These are phyloP conservation scores for Arthrinium phaeospermum DNA, from an alignment of 2,329 filamentous ascomycete species.

Conservation along the genomic window DNA sequence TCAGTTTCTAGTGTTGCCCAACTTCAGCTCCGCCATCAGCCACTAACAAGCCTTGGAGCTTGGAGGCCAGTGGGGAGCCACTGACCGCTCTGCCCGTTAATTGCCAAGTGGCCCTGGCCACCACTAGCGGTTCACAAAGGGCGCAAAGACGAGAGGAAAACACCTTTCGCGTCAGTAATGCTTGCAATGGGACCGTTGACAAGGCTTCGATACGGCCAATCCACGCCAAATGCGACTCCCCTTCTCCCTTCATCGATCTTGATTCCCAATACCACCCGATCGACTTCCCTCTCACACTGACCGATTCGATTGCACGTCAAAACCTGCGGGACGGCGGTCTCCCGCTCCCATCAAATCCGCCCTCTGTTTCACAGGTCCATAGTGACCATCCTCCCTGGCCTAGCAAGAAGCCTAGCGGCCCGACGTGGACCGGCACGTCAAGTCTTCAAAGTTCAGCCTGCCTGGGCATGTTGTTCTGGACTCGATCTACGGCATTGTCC, in stretches of 20 bases:
- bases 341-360: neutral
- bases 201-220: constrained; percentile 3
- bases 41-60: neutral
- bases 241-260: constrained; percentile 15
- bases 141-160: constrained; percentile 8
- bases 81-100: neutral
- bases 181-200: constrained; percentile 14
- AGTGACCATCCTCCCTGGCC: neutral
- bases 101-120: neutral
- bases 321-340: constrained; percentile 7
- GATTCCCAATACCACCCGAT: constrained; percentile 4
- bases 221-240: constrained; percentile 10
- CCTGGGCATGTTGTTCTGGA: neutral
- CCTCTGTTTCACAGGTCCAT: neutral
- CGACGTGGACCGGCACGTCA: neutral
- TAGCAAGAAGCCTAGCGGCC: neutral
- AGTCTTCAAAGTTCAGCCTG: neutral
- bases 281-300: neutral
- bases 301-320: constrained; percentile 5
- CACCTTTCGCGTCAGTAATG: neutral
- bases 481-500: neutral
- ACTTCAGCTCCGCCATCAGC: neutral
- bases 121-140: neutral
- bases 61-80: neutral
- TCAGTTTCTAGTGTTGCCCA: neutral